Base-by-base conservation (phyloP, 1,284 basidiomycete species). In the Ustilago bromivora region DNA sequence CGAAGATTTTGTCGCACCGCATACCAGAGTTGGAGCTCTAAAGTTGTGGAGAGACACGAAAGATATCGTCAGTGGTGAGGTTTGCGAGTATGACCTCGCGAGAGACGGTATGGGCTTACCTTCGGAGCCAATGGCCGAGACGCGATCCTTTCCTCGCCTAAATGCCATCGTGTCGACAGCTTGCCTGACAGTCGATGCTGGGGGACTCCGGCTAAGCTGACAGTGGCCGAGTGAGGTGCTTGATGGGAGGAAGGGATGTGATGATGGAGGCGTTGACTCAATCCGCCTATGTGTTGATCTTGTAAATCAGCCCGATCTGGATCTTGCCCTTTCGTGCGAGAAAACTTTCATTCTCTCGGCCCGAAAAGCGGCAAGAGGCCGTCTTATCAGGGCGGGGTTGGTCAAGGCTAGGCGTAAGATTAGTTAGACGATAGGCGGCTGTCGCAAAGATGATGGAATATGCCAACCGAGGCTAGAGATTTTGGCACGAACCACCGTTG, bases 1-100 rank as follows among this genome's bases (percentile, higher is more conserved):
- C 78, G 71, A 2, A 85, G 70, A 43, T 84, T 78, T 17, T 74
- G 70, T 5, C 81, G 62, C 6, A 84, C 81, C 0, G 66, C 66
- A 54, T 84, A 79, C 84, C 84, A 85, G 5, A 85, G 71, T 47
- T 85, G 84, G 23, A 81, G 66, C 63, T 85, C 84, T 80, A 49
- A 19, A 23, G 54, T 32, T 23, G 23, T 36, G n/a, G 31, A 36
- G 10, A 2, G 32, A 9, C n/a, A 41, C 31, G 23, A 9, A 31
- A 12, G 31, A 31, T 13, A 46, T 28, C 32, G 17, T 23, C 15
- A 36, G 53, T 35, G 3, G 11, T 7, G 28, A 23, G 15, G 19
- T 10, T 13, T 28, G 56, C 23, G 8, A 17, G 32, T 38, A 35
- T 28, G 23, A 28, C 23, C 23, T 28, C 23, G 23, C 23, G 23